Percentiles rank a stretch among this genome's conserved stretches.
Conservation (phyloP, 2,329 filamentous ascomycete genomes). For the Sarocladium brachiariae region DNA sequence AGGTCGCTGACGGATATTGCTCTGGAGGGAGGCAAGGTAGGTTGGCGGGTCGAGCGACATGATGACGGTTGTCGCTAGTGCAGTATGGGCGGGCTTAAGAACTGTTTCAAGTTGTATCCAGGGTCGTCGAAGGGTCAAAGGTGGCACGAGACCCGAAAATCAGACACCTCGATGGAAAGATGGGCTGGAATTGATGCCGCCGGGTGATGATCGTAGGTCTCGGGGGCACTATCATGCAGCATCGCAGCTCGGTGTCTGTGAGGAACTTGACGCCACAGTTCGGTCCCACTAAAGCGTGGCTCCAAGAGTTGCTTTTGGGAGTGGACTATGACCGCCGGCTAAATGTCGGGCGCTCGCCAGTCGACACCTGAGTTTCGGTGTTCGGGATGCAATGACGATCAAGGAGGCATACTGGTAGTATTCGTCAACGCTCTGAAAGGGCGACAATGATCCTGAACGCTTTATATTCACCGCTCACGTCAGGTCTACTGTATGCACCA, state of each 20-base stretch:
- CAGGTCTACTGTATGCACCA: too few relatives aligned
- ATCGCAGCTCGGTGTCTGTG: background rate
- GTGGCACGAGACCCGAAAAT: background rate
- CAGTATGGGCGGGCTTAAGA: slow-evolving; percentile 11
- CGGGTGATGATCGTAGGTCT: background rate
- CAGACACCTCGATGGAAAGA: background rate
- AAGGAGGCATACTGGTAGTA: too few relatives aligned
- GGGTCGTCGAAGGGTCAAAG: background rate
- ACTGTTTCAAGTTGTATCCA: background rate
- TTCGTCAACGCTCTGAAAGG: too few relatives aligned
- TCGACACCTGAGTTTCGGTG: background rate
- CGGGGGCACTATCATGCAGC: background rate
- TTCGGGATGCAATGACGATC: background rate
- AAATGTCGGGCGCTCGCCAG: background rate
- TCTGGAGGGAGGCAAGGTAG: slow-evolving; percentile 79
- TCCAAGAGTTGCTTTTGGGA: too few relatives aligned
- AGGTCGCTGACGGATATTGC: slow-evolving; percentile 91
- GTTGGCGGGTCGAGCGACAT: slow-evolving; percentile 93
- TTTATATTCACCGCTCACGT: too few relatives aligned
- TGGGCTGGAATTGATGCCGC: background rate
- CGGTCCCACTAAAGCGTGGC: background rate
- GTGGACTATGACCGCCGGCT: background rate
- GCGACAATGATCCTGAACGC: too few relatives aligned
- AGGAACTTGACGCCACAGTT: background rate
- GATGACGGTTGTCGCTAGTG: slow-evolving; percentile 22